phyloP scores from a whole-genome alignment of 139 green algal species.

The Deuterostichococcus epilithicus region DNA sequence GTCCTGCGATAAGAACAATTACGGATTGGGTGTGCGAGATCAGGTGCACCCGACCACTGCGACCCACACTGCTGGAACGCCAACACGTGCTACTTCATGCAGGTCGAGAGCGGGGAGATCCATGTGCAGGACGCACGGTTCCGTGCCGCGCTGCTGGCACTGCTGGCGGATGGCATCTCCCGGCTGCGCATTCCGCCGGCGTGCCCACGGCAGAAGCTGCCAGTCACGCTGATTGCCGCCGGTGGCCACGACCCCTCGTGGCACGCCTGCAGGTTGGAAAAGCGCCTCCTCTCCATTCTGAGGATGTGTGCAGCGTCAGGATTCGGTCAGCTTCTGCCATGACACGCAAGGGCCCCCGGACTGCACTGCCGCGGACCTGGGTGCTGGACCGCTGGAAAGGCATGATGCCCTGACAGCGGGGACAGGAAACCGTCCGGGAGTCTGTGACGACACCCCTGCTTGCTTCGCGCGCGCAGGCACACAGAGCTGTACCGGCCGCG shows the following conservation, averaged over 20 bases:
- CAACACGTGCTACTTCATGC: neutral
- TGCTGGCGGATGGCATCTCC: neutral
- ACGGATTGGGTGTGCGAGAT: too few species aligned
- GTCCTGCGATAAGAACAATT: too few species aligned
- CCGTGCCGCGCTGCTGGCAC: neutral
- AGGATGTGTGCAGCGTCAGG: neutral
- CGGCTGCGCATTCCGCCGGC: neutral
- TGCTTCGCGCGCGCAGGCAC: constrained; percentile 10
- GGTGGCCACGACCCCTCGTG: constrained; percentile 18
- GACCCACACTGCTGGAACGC: neutral
- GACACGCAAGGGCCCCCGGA: neutral
- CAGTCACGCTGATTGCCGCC: constrained; percentile 5
- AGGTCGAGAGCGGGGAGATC: neutral
- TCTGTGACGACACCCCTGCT: neutral
- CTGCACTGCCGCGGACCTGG: neutral
- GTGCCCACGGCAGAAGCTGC: neutral
- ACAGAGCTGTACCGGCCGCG: constrained; percentile 52
- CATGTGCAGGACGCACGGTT: neutral
- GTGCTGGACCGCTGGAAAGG: neutral
- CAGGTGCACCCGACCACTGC: too few species aligned
- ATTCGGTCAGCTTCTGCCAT: neutral
- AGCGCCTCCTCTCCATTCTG: too few species aligned
- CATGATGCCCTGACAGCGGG: neutral
- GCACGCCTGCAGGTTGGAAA: constrained; percentile 10
- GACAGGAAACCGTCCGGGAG: too few species aligned